Evolutionary conservation across 2,329 filamentous ascomycete species (phyloP).

Genomic region (Hyphodiscus sp.): DNA sequence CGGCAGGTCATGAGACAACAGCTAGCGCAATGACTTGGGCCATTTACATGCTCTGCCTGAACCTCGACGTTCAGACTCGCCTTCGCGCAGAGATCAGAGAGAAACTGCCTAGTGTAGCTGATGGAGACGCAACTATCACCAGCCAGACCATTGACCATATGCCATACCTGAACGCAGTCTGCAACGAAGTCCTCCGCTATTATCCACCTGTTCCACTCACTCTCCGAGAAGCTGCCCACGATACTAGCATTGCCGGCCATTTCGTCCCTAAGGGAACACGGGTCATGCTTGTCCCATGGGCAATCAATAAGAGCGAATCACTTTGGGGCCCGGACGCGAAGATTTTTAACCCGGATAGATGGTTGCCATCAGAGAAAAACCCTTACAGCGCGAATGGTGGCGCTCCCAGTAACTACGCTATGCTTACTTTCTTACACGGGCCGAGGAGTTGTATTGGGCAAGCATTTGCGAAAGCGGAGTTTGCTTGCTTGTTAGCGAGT

Average conservation of each 20-base stretch:
- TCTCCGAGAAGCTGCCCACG: constrained; percentile 54
- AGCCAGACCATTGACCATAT: constrained; percentile 61
- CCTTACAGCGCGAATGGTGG: constrained; percentile 54
- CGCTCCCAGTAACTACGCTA: constrained; percentile 68
- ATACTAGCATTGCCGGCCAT: constrained; percentile 60
- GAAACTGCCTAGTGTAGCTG: constrained; percentile 44
- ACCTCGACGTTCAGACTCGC: constrained; percentile 58
- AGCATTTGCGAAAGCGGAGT: constrained; percentile 75
- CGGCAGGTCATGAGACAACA: constrained; percentile 76
- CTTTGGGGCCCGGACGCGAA: constrained; percentile 73
- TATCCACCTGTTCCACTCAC: constrained; percentile 67
- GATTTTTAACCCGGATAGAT: constrained; percentile 73
- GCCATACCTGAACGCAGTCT: constrained; percentile 74
- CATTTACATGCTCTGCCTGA: constrained; percentile 58
- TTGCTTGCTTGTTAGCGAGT: constrained; percentile 73
- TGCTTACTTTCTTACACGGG: constrained; percentile 79
- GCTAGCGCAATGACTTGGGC: constrained; percentile 72
- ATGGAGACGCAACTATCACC: constrained; percentile 37
- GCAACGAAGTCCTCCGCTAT: constrained; percentile 69
- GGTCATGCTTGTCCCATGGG: constrained; percentile 57
- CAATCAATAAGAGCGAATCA: constrained; percentile 60
- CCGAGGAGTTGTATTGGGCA: constrained; percentile 81
- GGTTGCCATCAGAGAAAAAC: constrained; percentile 45
- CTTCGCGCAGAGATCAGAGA: constrained; percentile 63
- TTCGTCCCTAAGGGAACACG: constrained; percentile 64